Evolutionary conservation across 352 stramenopile genomes (phyloP), one percentile per base, ranked within the genome.

Genomic region (Phytophthora lateralis): DNA sequence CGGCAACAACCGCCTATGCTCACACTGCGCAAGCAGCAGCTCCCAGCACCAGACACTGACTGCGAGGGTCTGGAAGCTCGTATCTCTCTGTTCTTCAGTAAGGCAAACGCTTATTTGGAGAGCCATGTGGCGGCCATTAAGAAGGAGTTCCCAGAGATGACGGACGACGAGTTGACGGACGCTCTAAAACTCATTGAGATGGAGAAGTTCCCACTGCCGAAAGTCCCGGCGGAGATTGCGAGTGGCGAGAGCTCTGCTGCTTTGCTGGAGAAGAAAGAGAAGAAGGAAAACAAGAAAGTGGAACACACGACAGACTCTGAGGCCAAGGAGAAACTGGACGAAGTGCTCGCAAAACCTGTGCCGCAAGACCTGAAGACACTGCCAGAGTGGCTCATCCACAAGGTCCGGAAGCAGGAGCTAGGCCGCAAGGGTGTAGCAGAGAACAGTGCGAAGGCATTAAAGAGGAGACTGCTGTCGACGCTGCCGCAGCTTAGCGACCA

Each of bases 401-500:
- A 88, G 54, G 84, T 94, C 21, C 81, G 85, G 0, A 71, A 73
- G 12, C 70, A 83, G 21, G 85, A 94, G 45, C 56, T 78, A 32
- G 60, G 71, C 10, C 55, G 52, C n/a, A 83, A 80, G 35, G 63
- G 66, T 10, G 59, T 76, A 27, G 71, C 60, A 2, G 51, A 78
- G 32, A 85, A 77, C n/a, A 76, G 58, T 11, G 78, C 79, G 10
- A 69, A 80, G 15, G 60, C 62, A 0, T 60, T 84, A 35, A 68
- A 75, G 30, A 72, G 75, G 44, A 71, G 82, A 3, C 51, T 92
- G 41, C 21, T 89, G 41, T 60, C 66, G 35, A 90, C 85, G 38
- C 66, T 94, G 26, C 85, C 85, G 24, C 71, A 83, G 55, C 71
- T 94, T n/a, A 82, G 80, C 48, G 81, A 92, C 55, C 82, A 92